Base-by-base conservation (phyloP, 1,139 yeast genomes). In the Candida anutae region DNA sequence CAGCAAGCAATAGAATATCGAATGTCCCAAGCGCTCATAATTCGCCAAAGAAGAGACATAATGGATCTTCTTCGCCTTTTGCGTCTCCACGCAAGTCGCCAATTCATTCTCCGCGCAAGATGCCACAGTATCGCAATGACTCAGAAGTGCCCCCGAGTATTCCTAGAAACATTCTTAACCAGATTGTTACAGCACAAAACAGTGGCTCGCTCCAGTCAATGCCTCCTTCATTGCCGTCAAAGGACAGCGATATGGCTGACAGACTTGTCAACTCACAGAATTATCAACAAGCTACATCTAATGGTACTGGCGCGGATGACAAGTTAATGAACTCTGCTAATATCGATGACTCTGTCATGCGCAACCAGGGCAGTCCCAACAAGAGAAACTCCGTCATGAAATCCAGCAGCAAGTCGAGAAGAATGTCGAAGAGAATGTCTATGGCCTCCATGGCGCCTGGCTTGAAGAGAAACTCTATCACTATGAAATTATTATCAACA, bases 391-490 rank as follows among this genome's bases (percentile, higher is more conserved):
- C 68, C 4, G 34, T 58, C 11, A 43, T 58, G 31, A 52, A 53
- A 25, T 39, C 34, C 25, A 39, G 36, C 16, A 21, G 29, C 11
- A 50, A 62, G 10, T 55, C 65, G 2, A 51, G 45, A 36, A 50
- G 70, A 35, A 62, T 58, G 33, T 62, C 69, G 1, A 32, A 63
- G 25, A 52, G 70, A 34, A 55, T 56, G 11, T 62, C 69, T 34
- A 50, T 65, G 60, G 55, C 64, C 11, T 48, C 54, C 15, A 50
- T 65, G 60, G 55, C 64, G 11, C 48, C 54, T 15, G 70, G 71
- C 26, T 47, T 69, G 41, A 77, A 77, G 50, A 69, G 87, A 43
- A 77, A 78, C 38, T 78, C 87, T 1, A 74, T 79, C 21, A 79
- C 88, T 1, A 63, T 81, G 33, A 79, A 76, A 42, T 54, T 80